Evolutionary conservation across 1,284 basidiomycete species (phyloP), one percentile per base, ranked within the genome.

Genomic region (Sporisorium reilianum): DNA sequence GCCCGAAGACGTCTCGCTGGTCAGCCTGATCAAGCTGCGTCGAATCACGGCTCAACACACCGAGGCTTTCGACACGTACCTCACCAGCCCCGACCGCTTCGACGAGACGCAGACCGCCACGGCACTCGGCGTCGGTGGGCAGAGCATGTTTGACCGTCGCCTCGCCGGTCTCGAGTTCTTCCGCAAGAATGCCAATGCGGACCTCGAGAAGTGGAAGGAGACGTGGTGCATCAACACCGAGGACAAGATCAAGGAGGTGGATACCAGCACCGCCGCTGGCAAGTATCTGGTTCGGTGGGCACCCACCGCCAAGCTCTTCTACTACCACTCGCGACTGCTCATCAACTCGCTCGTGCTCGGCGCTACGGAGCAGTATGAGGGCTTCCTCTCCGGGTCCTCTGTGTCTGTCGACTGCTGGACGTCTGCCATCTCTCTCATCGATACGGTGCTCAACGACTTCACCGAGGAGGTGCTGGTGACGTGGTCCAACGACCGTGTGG

Each of bases 201-300:
- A 79, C 10, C 70, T 80, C 20, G 78, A 79, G 53, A 64, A 76
- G 40, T 80, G 79, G 79, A 78, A 75, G 41, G 73, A 80, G 55
- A 71, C 71, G 12, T 80, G 79, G 79, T 79, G 77, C 65, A 68
- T 72, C 25, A 73, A 71, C 51, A 75, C 67, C 8, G 73, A 71
- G 40, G 73, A 75, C 38, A 75, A 75, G 64, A 64, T 71, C 61
- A 71, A 70, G 52, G 73, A 71, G 44, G 73, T 75, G 26, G 73
- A 75, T 51, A 75, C 73, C 10, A 75, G 73, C 50, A 57, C 73
- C 6, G 54, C 73, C 14, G 73, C 73, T 1, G 73, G 73, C 56
- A 75, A 75, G 40, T 79, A 77, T 40, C 67, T 79, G n/a, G 71
- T 77, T 18, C 69, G 75, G 25, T 80, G 79, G 79, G 69, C 70